Conservation (phyloP, 2,329 filamentous ascomycete genomes). For the Pseudopithomyces chartarum region DNA sequence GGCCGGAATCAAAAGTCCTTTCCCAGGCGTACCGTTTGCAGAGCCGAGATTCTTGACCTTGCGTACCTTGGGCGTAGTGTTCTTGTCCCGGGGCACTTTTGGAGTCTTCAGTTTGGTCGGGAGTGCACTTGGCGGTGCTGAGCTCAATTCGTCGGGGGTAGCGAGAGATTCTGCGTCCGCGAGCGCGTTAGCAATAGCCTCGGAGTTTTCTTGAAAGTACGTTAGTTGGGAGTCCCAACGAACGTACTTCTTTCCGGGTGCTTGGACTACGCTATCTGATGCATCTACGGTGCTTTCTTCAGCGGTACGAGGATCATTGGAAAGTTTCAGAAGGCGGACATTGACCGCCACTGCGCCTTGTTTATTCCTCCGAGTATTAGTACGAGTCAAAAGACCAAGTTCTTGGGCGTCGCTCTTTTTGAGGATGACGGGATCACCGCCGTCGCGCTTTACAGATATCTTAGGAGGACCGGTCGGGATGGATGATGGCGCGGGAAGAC, state of each 20-base stretch:
- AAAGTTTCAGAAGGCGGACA: constrained; percentile 50
- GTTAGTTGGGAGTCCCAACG: constrained; percentile 54
- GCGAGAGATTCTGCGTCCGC: constrained; percentile 38
- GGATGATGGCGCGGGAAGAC: constrained; percentile 37
- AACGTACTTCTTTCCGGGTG: constrained; percentile 42
- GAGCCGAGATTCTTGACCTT: constrained; percentile 40
- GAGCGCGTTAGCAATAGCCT: constrained; percentile 28
- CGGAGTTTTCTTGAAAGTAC: constrained; percentile 50
- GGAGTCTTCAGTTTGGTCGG: constrained; percentile 26
- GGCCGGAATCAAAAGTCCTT: constrained; percentile 36
- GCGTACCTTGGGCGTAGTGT: constrained; percentile 39
- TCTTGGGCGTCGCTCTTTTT: constrained; percentile 57
- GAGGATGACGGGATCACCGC: constrained; percentile 49
- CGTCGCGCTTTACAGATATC: constrained; percentile 52
- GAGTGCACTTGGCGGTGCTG: constrained; percentile 23
- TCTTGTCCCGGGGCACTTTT: constrained; percentile 22
- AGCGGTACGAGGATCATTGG: constrained; percentile 27
- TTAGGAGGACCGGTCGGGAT: constrained; percentile 37
- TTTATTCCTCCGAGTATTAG: constrained; percentile 59
- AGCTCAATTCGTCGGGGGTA: constrained; percentile 39
- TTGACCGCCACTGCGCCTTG: constrained; percentile 50
- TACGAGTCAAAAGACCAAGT: constrained; percentile 50
- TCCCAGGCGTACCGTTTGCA: constrained; percentile 45
- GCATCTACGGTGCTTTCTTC: constrained; percentile 9
- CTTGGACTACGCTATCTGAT: constrained; percentile 13